A percentile compares a stretch with the other conserved stretches of the same genome.
Evolutionary conservation across 192 early-diverging fungal genomes (phyloP).

Genomic region (Piromyces finnis): DNA sequence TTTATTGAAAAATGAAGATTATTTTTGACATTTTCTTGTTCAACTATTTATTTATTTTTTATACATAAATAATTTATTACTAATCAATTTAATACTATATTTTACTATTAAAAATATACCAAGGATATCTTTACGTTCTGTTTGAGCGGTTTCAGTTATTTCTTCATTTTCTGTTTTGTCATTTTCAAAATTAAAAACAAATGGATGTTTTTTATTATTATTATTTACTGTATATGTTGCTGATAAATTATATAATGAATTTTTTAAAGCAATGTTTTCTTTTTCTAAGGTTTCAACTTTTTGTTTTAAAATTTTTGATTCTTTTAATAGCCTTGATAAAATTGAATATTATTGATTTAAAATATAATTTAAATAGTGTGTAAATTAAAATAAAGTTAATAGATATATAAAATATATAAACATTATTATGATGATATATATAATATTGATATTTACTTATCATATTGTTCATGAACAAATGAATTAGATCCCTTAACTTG

Average conservation of each 20-base stretch:
- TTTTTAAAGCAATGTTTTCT: conserved; percentile 66
- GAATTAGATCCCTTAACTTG: neutral
- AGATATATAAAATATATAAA: too few relatives aligned
- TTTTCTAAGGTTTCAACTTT: conserved; percentile 48
- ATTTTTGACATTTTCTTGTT: conserved; percentile 18
- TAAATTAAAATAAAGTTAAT: too few relatives aligned
- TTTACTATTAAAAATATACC: too few relatives aligned
- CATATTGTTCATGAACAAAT: neutral
- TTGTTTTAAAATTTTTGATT: conserved; percentile 51
- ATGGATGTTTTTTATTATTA: conserved; percentile 13
- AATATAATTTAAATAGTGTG: too few relatives aligned
- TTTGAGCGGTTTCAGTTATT: neutral
- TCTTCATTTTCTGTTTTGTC: conserved; percentile 1
- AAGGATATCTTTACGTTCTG: neutral
- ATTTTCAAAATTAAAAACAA: conserved; percentile 17
- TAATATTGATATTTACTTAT: neutral
- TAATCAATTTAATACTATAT: too few relatives aligned
- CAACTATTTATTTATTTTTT: too few relatives aligned
- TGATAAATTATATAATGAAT: conserved; percentile 64
- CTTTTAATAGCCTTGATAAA: conserved; percentile 17
- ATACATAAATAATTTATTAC: too few relatives aligned
- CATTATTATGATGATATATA: neutral
- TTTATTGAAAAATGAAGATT: conserved; percentile 37
- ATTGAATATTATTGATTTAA: too few relatives aligned
- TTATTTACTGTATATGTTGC: conserved; percentile 36